These are phyloP conservation scores for Oryza coarctata DNA, from an alignment of 176 grass and related monocot genomes.

Conservation along the genomic window DNA sequence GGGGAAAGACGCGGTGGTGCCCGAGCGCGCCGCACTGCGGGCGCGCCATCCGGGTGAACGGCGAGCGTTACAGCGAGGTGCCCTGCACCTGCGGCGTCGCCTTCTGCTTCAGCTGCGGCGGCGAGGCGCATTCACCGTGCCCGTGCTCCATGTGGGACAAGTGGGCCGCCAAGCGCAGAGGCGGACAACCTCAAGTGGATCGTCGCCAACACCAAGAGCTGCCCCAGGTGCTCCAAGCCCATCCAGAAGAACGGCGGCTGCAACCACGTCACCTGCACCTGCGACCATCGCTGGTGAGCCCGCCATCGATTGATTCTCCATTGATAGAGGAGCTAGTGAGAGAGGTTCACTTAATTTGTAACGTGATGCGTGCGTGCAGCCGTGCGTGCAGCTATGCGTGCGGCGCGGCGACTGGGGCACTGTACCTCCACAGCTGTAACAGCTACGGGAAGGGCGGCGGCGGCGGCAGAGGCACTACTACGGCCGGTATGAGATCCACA, in stretches of 20 bases:
- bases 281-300: constrained; percentile 45
- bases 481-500: constrained; percentile 32
- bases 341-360: too few species aligned
- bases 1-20: constrained; percentile 62
- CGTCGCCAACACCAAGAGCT: constrained; percentile 48
- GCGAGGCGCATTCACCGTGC: constrained; percentile 51
- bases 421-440: constrained; percentile 53
- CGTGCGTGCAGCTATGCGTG: too few species aligned
- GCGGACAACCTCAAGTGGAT: constrained; percentile 59
- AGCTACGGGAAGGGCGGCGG: constrained; percentile 9
- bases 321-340: too few species aligned
- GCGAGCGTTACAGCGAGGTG: constrained; percentile 40
- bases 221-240: constrained; percentile 60
- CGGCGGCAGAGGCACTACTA: constrained; percentile 53
- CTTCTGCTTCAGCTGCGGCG: constrained; percentile 60
- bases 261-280: constrained; percentile 44
- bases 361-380: too few species aligned
- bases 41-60: constrained; percentile 35
- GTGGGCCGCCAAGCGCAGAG: constrained; percentile 36
- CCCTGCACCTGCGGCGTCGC: constrained; percentile 48
- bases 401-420: too few species aligned
- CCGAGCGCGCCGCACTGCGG: constrained; percentile 59
- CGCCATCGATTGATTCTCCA: background rate
- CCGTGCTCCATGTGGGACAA: constrained; percentile 54
- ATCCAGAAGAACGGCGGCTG: constrained; percentile 48